These are phyloP conservation scores for Sphagnum contortum DNA, from an alignment of 225 moss, liverwort and hornwort species.

Conservation along the genomic window DNA sequence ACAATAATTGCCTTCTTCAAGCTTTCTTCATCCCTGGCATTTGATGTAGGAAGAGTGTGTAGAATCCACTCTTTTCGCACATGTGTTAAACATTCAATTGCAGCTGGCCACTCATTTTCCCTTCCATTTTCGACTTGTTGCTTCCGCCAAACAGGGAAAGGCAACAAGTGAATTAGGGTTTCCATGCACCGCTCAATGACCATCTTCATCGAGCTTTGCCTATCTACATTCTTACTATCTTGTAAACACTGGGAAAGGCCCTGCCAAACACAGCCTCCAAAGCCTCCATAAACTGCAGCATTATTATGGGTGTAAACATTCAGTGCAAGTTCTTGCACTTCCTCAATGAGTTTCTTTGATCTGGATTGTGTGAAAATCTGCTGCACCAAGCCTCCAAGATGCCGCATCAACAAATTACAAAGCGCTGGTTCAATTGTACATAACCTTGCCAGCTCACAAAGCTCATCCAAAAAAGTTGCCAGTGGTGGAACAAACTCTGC, in stretches of 20 bases:
- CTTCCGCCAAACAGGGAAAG: slow-evolving; percentile 8
- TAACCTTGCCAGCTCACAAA: slow-evolving; percentile 28
- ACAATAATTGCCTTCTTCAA: background rate
- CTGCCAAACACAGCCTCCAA: slow-evolving; percentile 27
- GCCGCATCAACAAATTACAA: slow-evolving; percentile 22
- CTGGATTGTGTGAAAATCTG: slow-evolving; percentile 27
- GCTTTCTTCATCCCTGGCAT: background rate
- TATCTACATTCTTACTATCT: slow-evolving; percentile 10
- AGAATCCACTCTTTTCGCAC: slow-evolving; percentile 22
- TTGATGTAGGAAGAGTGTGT: slow-evolving; percentile 8
- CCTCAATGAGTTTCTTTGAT: slow-evolving; percentile 22
- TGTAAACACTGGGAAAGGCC: slow-evolving; percentile 23
- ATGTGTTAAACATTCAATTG: slow-evolving; percentile 16
- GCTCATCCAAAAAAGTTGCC: slow-evolving; percentile 31
- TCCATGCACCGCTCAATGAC: slow-evolving; percentile 25
- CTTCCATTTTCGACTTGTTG: background rate
- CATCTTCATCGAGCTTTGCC: slow-evolving; percentile 2
- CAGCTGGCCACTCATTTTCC: slow-evolving; percentile 27
- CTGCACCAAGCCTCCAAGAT: slow-evolving; percentile 10
- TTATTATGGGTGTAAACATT: slow-evolving; percentile 12
- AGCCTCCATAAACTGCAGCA: slow-evolving; percentile 9
- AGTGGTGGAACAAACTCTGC: slow-evolving; percentile 30
- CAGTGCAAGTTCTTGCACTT: slow-evolving; percentile 14
- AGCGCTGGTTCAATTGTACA: slow-evolving; percentile 18
- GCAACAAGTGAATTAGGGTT: slow-evolving; percentile 15